Evolutionary conservation across 805 yeast species (phyloP).

Genomic region (Ogataea degrootiae): DNA sequence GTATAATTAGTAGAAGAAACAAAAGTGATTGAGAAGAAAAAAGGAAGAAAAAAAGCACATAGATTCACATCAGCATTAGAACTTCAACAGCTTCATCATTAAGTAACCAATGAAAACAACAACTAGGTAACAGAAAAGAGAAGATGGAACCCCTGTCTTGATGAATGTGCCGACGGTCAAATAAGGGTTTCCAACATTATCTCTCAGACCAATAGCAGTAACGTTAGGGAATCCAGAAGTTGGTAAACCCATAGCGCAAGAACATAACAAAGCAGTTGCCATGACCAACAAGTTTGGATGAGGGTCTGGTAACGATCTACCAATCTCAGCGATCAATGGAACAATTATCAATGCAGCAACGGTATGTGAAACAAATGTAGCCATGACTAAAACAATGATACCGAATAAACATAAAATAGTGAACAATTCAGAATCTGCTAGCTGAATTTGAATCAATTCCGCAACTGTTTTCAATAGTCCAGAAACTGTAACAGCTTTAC

Average conservation of each 20-base stretch:
- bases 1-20: too few relatives aligned
- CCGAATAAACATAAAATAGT: conserved; percentile 79
- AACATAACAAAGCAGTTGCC: conserved; percentile 65
- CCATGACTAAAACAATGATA: conserved; percentile 71
- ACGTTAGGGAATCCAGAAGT: conserved; percentile 94
- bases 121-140: conserved; percentile 66
- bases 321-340: conserved; percentile 87
- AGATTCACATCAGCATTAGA: conserved; percentile 25
- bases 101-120: conserved; percentile 78
- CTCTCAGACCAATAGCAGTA: conserved; percentile 91
- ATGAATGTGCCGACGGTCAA: conserved; percentile 83
- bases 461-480: conserved; percentile 84
- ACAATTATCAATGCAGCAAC: conserved; percentile 93
- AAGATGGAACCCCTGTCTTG: conserved; percentile 85
- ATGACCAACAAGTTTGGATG: conserved; percentile 81
- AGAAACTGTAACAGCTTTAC: conserved; percentile 90
- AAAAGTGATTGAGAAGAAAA: too few relatives aligned
- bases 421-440: conserved; percentile 66
- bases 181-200: conserved; percentile 88
- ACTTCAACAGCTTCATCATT: conserved; percentile 56
- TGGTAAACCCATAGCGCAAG: conserved; percentile 96
- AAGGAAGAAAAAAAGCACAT: not conserved
- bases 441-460: conserved; percentile 52
- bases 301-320: conserved; percentile 66
- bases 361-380: conserved; percentile 94